A percentile compares a stretch with the other conserved stretches of the same genome.
Conservation (phyloP, 2,329 filamentous ascomycete species). For the Venturia pyrina region DNA sequence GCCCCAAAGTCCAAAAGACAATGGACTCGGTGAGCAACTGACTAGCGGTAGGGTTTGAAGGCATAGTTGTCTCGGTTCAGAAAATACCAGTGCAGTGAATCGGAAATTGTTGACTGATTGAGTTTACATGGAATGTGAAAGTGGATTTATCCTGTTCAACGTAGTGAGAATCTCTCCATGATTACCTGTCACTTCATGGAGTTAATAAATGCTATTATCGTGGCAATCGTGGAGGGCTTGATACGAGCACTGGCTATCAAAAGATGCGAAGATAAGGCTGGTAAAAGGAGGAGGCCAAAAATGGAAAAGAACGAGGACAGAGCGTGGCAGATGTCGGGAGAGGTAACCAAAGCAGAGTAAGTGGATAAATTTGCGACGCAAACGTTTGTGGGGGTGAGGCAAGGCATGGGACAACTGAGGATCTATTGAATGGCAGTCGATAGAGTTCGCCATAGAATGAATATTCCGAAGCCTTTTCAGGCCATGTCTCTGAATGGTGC, state of each 20-base stretch:
- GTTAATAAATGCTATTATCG: background rate
- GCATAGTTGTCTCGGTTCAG: constrained; percentile 5
- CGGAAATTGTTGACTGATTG: background rate
- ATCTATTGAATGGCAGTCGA: background rate
- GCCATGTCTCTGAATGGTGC: background rate
- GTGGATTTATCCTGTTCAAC: background rate
- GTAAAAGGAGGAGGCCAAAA: background rate
- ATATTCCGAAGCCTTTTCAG: background rate
- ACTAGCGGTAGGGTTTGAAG: constrained; percentile 1
- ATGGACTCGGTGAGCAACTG: constrained; percentile 11
- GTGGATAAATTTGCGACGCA: background rate
- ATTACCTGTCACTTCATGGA: background rate
- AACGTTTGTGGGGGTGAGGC: background rate
- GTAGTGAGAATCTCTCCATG: background rate
- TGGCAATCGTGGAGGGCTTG: background rate
- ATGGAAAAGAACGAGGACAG: background rate
- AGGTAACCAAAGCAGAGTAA: background rate
- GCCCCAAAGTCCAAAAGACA: constrained; percentile 5
- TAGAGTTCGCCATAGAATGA: background rate
- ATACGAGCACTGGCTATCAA: background rate
- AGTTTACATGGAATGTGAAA: background rate
- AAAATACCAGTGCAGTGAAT: background rate
- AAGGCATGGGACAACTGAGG: background rate
- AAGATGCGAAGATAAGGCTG: background rate
- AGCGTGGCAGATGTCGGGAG: background rate